Conservation (phyloP, 768 basidiomycete species). For the Amanita fuliginea region DNA sequence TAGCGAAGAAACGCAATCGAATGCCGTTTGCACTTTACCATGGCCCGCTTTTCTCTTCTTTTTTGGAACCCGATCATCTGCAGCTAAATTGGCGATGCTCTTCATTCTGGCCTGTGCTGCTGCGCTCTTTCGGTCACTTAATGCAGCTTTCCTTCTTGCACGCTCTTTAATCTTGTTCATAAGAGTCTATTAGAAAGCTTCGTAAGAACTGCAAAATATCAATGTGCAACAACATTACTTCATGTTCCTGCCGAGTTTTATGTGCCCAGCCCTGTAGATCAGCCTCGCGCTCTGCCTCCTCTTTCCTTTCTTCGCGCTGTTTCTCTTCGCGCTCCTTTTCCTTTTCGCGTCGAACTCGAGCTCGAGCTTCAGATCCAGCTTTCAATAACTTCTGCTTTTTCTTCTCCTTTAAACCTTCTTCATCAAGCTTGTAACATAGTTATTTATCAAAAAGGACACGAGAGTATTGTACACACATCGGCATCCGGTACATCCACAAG, state of each 20-base stretch:
- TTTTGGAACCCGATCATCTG: slow-evolving; percentile 73
- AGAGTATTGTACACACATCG: slow-evolving; percentile 42
- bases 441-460: background rate
- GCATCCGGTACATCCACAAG: slow-evolving; percentile 87
- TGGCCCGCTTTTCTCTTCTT: slow-evolving; percentile 78
- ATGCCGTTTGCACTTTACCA: slow-evolving; percentile 32
- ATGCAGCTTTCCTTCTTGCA: slow-evolving; percentile 63
- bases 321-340: slow-evolving; percentile 73
- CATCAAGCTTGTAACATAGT: slow-evolving; percentile 48
- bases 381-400: slow-evolving; percentile 87
- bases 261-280: slow-evolving; percentile 68
- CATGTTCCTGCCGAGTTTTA: slow-evolving; percentile 68
- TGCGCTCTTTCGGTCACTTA: slow-evolving; percentile 88
- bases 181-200: slow-evolving; percentile 36
- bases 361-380: slow-evolving; percentile 86
- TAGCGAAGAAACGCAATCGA: background rate
- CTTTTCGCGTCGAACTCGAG: slow-evolving; percentile 77
- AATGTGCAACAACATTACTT: slow-evolving; percentile 31
- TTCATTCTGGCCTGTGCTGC: slow-evolving; percentile 96
- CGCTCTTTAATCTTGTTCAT: slow-evolving; percentile 84
- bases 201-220: background rate
- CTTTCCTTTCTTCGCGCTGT: slow-evolving; percentile 56
- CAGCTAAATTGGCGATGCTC: slow-evolving; percentile 84
- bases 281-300: slow-evolving; percentile 64
- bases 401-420: slow-evolving; percentile 91